A percentile compares a stretch with the other conserved stretches of the same genome.
phyloP scores from a whole-genome alignment of 2,329 filamentous ascomycete genomes.

The Trichoderma sp. region DNA sequence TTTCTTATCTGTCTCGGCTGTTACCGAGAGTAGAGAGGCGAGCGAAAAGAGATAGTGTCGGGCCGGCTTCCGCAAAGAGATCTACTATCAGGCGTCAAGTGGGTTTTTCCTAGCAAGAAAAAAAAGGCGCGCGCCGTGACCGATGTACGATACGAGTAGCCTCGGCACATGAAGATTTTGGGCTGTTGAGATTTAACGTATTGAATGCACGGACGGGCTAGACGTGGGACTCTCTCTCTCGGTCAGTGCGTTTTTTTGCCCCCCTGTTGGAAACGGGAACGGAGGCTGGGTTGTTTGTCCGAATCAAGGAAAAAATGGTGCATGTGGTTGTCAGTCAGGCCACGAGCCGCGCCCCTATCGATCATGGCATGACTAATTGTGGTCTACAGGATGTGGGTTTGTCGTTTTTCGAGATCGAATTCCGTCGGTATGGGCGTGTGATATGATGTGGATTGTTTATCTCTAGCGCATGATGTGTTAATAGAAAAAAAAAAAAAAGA shows the following conservation, averaged over 20 bases:
- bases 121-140: neutral
- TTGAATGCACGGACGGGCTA: neutral
- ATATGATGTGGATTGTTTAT: neutral
- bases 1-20: neutral
- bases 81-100: neutral
- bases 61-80: neutral
- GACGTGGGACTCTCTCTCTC: neutral
- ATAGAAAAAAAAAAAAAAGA: neutral
- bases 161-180: neutral
- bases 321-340: neutral
- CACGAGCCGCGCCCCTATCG: neutral
- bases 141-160: neutral
- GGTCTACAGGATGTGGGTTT: neutral
- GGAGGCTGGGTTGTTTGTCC: neutral
- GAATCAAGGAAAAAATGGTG: neutral
- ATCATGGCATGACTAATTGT: conserved; percentile 6
- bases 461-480: neutral
- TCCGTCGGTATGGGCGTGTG: neutral
- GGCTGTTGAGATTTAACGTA: neutral
- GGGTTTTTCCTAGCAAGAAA: neutral
- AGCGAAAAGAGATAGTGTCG: neutral
- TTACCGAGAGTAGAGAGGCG: neutral
- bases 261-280: neutral
- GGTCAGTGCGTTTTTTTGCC: neutral
- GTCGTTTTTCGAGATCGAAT: neutral